Evolutionary conservation across 1,284 basidiomycete genomes (phyloP), one percentile per base, ranked within the genome.

Genomic region (Mycosarcoma maydis): DNA sequence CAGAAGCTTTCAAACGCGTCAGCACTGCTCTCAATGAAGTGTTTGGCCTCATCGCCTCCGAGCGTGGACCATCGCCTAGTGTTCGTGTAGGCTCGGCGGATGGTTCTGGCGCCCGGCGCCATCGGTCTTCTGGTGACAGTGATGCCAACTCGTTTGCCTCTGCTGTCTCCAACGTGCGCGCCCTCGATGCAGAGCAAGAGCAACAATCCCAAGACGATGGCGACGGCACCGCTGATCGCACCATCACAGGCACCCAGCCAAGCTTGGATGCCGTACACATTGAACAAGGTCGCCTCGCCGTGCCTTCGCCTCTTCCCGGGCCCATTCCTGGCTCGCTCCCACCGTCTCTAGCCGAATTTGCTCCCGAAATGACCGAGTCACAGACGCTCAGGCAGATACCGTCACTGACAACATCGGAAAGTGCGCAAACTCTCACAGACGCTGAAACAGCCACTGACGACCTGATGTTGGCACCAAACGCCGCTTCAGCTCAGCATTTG

Each of bases 1-100:
- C 76, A 0, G 75, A 78, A 41, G 73, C 75, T 11, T 77, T 77
- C 64, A 65, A 72, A 27, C 64, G 76, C 39, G 73, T 78, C 58
- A 77, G 75, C 51, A 77, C 73, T 3, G 76, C 76, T 1, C 60
- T 78, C 8, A 71, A 76, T 22, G 76, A 78, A 41, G 73, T 78
- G 6, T 77, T 72, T 32, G 71, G 59, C 14, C 54, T 73, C 29
- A 69, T 77, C n/a, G 56, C 73, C 19, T 49, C 49, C 11, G 56
- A 70, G 33, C 51, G 49, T 22, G 46, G 37, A 23, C 32, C 49
- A 3, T 52, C 60, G 14, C 39, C 53, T 3, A 45, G 16, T 8
- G 17, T 22, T 8, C 27, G 16, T 36, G 23, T 40, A 11, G 22
- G 14, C 11, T 48, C 53, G 6, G 26, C 23, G 5, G 23, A 26